Conservation (phyloP, 169 alveolate species). For the Babesia divergens region DNA sequence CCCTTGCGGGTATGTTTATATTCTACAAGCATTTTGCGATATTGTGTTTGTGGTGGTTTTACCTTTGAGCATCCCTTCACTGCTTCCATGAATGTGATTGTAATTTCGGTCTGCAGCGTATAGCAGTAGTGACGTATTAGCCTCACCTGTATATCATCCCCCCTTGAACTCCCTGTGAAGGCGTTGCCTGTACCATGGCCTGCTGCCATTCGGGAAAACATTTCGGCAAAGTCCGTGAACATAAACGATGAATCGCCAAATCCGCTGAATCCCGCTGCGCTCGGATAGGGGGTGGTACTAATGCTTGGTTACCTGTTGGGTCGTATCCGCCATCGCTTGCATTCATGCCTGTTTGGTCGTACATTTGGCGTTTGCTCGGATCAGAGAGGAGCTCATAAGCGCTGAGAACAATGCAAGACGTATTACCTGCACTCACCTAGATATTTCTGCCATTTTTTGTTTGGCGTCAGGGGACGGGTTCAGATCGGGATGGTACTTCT, state of each 20-base stretch:
- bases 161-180: slow-evolving; percentile 67
- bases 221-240: slow-evolving; percentile 84
- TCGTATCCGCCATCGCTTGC: slow-evolving; percentile 75
- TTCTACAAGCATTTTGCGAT: slow-evolving; percentile 17
- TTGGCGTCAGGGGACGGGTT: slow-evolving; percentile 92
- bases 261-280: slow-evolving; percentile 70
- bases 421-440: slow-evolving; percentile 73
- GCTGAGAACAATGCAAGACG: slow-evolving; percentile 54
- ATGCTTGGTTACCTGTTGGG: slow-evolving; percentile 21
- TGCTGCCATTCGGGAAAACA: slow-evolving; percentile 80
- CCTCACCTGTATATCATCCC: slow-evolving; percentile 74
- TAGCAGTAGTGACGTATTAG: neutral
- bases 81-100: slow-evolving; percentile 83
- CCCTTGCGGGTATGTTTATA: slow-evolving; percentile 71
- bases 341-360: slow-evolving; percentile 87
- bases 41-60: neutral
- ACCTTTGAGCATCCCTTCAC: slow-evolving; percentile 80
- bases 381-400: slow-evolving; percentile 92
- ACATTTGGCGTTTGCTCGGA: slow-evolving; percentile 84
- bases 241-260: slow-evolving; percentile 80
- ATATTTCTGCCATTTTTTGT: slow-evolving; percentile 89
- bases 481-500: slow-evolving; percentile 91
- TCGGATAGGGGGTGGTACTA: neutral
- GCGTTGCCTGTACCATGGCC: slow-evolving; percentile 57
- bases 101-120: slow-evolving; percentile 64